Evolutionary conservation across 805 yeast species (phyloP).

Genomic region (Kurtzmaniella fragi): DNA sequence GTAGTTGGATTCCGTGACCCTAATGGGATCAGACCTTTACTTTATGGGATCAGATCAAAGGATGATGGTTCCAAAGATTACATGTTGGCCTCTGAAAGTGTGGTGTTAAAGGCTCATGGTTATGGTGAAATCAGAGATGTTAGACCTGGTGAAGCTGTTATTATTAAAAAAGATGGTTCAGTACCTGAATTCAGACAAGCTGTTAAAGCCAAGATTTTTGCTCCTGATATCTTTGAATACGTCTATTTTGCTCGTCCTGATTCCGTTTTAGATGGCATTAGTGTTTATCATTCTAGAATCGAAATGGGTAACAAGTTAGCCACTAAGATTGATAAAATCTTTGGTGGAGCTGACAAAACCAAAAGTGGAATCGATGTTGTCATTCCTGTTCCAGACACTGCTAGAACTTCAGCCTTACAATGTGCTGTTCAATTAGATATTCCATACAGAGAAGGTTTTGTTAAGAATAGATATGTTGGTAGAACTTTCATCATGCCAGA

Average conservation of each 20-base stretch:
- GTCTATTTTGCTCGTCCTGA: constrained; percentile 98
- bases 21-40: constrained; percentile 88
- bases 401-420: constrained; percentile 92
- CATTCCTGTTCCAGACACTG: constrained; percentile 96
- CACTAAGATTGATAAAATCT: constrained; percentile 48
- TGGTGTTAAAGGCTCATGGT: constrained; percentile 89
- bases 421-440: constrained; percentile 76
- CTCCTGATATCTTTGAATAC: constrained; percentile 96
- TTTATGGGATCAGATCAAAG: constrained; percentile 75
- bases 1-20: constrained; percentile 96
- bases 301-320: constrained; percentile 94
- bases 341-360: constrained; percentile 26
- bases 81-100: constrained; percentile 94
- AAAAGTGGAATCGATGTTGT: constrained; percentile 71
- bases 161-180: constrained; percentile 68
- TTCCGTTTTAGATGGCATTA: constrained; percentile 92
- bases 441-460: constrained; percentile 95
- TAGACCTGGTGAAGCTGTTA: constrained; percentile 94
- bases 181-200: constrained; percentile 83
- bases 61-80: constrained; percentile 72
- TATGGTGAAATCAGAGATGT: constrained; percentile 76
- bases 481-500: constrained; percentile 98
- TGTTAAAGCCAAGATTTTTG: constrained; percentile 67
- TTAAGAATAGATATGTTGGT: constrained; percentile 94
- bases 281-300: constrained; percentile 87